phyloP scores from a whole-genome alignment of 1,139 yeast species.

The Blastobotrys elegans region DNA sequence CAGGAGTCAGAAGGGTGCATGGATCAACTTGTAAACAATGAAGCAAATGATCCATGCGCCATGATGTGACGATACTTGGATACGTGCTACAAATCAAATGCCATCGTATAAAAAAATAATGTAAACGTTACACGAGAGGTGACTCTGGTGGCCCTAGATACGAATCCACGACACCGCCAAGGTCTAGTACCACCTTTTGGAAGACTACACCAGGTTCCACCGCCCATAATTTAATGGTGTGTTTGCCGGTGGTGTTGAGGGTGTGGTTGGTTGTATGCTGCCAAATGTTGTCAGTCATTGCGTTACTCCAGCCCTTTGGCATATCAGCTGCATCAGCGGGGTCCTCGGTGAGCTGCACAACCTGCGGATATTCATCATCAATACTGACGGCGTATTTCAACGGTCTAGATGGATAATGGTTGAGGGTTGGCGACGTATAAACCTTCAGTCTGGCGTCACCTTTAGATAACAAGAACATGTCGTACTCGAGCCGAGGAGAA shows the following conservation, averaged over 20 bases:
- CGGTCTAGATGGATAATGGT: conserved; percentile 14
- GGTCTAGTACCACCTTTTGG: conserved; percentile 21
- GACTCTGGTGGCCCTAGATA: conserved; percentile 22
- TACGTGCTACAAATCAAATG: too few relatives aligned
- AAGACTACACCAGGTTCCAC: conserved; percentile 22
- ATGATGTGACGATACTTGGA: too few relatives aligned
- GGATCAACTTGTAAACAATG: too few relatives aligned
- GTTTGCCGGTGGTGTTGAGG: conserved; percentile 16
- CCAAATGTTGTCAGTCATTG: conserved; percentile 21
- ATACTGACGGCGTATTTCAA: conserved; percentile 19
- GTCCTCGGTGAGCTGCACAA: conserved; percentile 4
- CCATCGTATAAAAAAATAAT: too few relatives aligned
- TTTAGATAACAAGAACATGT: conserved; percentile 12
- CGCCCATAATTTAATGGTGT: conserved; percentile 19
- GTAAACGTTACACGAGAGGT: background rate
- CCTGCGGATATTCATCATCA: conserved; percentile 17
- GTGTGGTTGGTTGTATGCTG: conserved; percentile 13
- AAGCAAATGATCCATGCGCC: too few relatives aligned
- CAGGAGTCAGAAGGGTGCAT: too few relatives aligned
- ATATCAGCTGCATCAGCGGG: conserved; percentile 14
- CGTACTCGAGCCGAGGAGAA: conserved; percentile 18
- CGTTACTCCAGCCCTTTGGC: conserved; percentile 22
- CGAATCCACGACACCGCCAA: conserved; percentile 20
- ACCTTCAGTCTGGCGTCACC: conserved; percentile 17
- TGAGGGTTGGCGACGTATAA: conserved; percentile 20